Conservation (phyloP, 192 early-diverging fungal species). For the Coemansia sp. region DNA sequence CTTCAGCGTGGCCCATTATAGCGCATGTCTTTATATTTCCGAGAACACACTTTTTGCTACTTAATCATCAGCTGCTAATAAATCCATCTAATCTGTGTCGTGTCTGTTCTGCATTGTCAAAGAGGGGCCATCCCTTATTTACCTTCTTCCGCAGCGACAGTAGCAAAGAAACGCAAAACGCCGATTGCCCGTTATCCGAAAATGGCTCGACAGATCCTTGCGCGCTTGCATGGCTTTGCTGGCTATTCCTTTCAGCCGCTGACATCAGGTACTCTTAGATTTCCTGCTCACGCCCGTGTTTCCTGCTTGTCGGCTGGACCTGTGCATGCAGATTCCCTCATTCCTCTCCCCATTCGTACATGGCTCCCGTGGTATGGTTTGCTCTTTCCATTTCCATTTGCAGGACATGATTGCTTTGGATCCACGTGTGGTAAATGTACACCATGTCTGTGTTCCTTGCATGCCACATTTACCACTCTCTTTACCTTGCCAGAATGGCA, state of each 20-base stretch:
- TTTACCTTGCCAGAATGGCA: background rate
- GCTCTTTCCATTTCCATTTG: background rate
- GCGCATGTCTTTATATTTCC: slow-evolving; percentile 3
- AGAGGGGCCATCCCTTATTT: background rate
- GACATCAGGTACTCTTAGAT: background rate
- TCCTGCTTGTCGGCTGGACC: background rate
- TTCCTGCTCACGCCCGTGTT: background rate
- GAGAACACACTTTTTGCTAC: background rate
- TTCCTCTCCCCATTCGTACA: background rate
- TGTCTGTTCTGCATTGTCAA: background rate
- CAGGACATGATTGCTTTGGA: background rate
- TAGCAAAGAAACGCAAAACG: background rate
- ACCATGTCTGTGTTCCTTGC: background rate
- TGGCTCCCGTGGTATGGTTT: background rate
- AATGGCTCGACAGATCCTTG: slow-evolving; percentile 2
- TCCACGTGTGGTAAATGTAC: background rate
- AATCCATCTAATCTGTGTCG: background rate
- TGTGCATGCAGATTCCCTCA: background rate
- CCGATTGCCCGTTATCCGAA: slow-evolving; percentile 3
- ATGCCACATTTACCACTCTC: background rate
- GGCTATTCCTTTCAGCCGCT: background rate
- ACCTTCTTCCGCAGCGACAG: background rate
- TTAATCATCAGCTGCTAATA: background rate
- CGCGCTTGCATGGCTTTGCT: background rate
- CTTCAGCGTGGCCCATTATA: slow-evolving; percentile 4